Evolutionary conservation across 1,284 basidiomycete species (phyloP).

Genomic region (Dichomitus squalens): DNA sequence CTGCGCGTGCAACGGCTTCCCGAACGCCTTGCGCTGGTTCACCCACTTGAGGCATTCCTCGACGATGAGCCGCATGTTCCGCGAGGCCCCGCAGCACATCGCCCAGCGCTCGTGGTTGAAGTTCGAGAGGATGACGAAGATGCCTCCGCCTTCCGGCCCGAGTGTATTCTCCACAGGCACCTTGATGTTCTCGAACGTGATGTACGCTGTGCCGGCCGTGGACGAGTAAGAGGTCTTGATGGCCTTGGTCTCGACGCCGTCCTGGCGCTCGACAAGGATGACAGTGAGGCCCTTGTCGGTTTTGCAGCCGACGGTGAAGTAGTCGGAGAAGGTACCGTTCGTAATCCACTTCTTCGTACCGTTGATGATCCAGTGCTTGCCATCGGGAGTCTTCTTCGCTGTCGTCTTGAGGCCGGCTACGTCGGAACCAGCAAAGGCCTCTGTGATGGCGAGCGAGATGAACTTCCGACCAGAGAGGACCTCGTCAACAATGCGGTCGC

Average conservation of each 20-base stretch:
- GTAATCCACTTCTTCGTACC: constrained; percentile 88
- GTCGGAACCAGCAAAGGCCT: constrained; percentile 89
- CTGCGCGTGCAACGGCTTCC: constrained; percentile 81
- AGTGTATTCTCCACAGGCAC: constrained; percentile 88
- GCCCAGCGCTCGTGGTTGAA: constrained; percentile 78
- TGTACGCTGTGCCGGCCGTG: constrained; percentile 82
- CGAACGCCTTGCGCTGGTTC: constrained; percentile 82
- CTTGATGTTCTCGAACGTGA: constrained; percentile 87
- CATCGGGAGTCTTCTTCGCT: constrained; percentile 82
- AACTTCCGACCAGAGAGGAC: constrained; percentile 75
- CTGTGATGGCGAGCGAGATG: constrained; percentile 63
- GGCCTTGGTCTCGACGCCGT: constrained; percentile 81
- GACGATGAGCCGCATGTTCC: constrained; percentile 56
- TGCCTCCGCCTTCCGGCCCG: constrained; percentile 80
- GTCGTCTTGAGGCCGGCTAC: constrained; percentile 82
- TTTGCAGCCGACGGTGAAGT: constrained; percentile 67
- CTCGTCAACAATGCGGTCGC: constrained; percentile 80
- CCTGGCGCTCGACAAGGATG: constrained; percentile 76
- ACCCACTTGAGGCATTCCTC: constrained; percentile 83
- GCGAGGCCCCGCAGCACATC: constrained; percentile 66
- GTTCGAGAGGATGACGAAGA: constrained; percentile 79
- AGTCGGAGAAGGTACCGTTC: constrained; percentile 60
- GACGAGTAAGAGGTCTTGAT: constrained; percentile 87
- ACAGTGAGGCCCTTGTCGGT: constrained; percentile 80
- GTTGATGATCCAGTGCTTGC: constrained; percentile 84